Conservation (phyloP, 2,329 filamentous ascomycete species). For the Calonectria crousiana region DNA sequence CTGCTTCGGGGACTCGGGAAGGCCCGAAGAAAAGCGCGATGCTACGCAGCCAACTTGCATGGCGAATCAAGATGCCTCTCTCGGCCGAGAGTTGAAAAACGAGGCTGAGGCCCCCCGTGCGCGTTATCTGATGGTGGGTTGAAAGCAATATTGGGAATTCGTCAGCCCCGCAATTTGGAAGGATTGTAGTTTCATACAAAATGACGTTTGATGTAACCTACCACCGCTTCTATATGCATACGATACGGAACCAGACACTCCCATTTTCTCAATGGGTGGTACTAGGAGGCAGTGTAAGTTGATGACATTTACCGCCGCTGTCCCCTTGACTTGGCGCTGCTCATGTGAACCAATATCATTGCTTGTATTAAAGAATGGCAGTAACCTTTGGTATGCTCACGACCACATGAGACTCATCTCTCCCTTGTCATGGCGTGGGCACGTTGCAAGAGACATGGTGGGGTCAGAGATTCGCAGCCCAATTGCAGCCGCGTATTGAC, state of each 20-base stretch:
- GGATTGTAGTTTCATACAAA: neutral
- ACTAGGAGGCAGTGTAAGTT: neutral
- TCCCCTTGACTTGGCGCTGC: neutral
- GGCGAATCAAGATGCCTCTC: neutral
- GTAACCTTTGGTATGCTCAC: neutral
- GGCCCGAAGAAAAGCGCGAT: neutral
- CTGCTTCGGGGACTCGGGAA: neutral
- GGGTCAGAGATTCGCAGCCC: neutral
- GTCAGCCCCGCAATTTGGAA: neutral
- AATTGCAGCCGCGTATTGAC: neutral
- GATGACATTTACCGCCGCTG: neutral
- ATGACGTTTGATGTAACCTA: neutral
- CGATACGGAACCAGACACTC: neutral
- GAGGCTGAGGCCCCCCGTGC: slow-evolving; percentile 2
- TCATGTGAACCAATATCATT: neutral
- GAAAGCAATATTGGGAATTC: neutral
- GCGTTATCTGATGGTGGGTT: neutral
- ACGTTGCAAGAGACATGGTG: neutral
- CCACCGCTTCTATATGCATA: neutral
- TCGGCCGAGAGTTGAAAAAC: neutral
- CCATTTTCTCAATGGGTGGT: neutral
- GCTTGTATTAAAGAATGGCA: neutral
- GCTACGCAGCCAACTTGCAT: neutral
- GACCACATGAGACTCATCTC: neutral
- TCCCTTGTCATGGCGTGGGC: neutral